A percentile compares a stretch with the other conserved stretches of the same genome.
Conservation (phyloP, 2,329 filamentous ascomycete species). For the Phialocephala sp. region DNA sequence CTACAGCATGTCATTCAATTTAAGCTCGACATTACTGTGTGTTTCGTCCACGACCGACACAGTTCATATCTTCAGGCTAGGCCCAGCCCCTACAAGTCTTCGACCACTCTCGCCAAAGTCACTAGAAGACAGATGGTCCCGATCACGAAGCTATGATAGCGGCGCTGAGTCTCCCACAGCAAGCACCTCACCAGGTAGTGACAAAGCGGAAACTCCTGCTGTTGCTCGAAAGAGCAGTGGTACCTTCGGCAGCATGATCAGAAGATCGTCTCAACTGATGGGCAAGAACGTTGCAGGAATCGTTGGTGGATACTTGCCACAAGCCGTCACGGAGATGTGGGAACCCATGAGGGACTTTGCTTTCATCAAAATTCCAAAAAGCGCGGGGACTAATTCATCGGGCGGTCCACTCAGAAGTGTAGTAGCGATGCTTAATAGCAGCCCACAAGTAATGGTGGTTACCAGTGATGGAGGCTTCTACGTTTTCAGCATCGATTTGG, state of each 20-base stretch:
- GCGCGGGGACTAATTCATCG: constrained; percentile 42
- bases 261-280: constrained; percentile 94
- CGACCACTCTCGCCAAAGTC: constrained; percentile 43
- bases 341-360: constrained; percentile 94
- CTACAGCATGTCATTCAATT: constrained; percentile 99
- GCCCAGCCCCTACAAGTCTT: constrained; percentile 46
- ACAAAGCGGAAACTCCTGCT: constrained; percentile 37
- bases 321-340: constrained; percentile 97
- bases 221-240: constrained; percentile 64
- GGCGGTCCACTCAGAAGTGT: constrained; percentile 78
- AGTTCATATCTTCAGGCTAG: constrained; percentile 91
- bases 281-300: constrained; percentile 87
- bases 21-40: constrained; percentile 88
- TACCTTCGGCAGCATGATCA: constrained; percentile 86
- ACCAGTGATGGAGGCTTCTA: constrained; percentile 96
- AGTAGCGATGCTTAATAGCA: constrained; percentile 95
- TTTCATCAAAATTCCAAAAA: constrained; percentile 88
- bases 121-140: constrained; percentile 35
- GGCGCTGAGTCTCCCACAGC: constrained; percentile 55
- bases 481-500: constrained; percentile 93
- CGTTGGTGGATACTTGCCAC: constrained; percentile 89
- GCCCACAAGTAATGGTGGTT: constrained; percentile 96
- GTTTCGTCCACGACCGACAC: constrained; percentile 97
- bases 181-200: constrained; percentile 40
- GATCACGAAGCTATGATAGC: constrained; percentile 59